Base-by-base conservation (phyloP, 2,329 filamentous ascomycete genomes). In the Paecilomyces niveus region DNA sequence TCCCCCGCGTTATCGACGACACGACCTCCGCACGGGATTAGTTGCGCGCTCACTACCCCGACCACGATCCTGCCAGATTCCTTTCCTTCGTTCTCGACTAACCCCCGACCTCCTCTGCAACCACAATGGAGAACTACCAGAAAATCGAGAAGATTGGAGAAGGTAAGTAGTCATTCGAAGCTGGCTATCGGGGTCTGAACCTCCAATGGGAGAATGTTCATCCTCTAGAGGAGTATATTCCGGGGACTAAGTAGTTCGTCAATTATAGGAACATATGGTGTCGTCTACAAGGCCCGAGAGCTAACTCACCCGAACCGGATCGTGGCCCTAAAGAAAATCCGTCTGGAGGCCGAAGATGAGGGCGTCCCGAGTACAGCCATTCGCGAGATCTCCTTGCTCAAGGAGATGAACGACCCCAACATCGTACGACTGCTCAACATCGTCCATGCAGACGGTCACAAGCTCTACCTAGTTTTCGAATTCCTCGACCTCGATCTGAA, bases 71-170 rank as follows among this genome's bases (percentile, higher is more conserved):
- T 18, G 39, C 39, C n/a, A 21, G 39, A 45, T 18, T 18, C n/a
- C 39, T 45, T 18, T 45, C n/a, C 39, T 21, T 45, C 7, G 39
- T 21, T n/a, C 18, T 18, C 18, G n/a, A 45, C n/a, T 4, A 21
- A 9, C n/a, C n/a, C n/a, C 8, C 15, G 3, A 52, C 21, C 26
- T 52, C 21, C 21, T 24, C 50, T 52, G 21, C 21, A 22, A 22
- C 22, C 54, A 33, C 59, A 74, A 96, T 96, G 92, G 91, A 96
- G 77, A 95, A 96, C 78, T 96, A 96, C 76, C 90, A 96, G 78
- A 95, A 95, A 80, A 84, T 96, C 70, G 92, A 96, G 80, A 96
- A 96, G 82, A 92, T 96, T 70, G 92, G 92, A 76, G 92, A 96
- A 85, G 92, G 92, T 94, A 79, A 68, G 83, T 74, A 55, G 39